Evolutionary conservation across 1,284 basidiomycete genomes (phyloP).

Genomic region (Ganoderma boninense): DNA sequence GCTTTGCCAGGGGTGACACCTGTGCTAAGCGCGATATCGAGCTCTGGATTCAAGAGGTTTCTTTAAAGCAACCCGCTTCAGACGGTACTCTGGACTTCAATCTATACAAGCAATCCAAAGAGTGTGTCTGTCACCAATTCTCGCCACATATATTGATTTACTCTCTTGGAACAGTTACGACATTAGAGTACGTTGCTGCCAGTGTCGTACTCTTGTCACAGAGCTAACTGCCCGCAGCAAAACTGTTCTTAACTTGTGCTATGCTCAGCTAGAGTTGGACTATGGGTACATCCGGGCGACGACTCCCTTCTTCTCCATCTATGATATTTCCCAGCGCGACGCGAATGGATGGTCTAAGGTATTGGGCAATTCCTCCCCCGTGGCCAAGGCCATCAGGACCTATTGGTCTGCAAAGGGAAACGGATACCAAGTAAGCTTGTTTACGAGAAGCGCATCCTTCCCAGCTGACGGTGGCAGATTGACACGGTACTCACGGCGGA

Average conservation of each 20-base stretch:
- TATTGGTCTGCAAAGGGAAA: conserved; percentile 44
- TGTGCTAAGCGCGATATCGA: conserved; percentile 49
- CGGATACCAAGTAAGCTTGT: conserved; percentile 39
- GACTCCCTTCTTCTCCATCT: conserved; percentile 55
- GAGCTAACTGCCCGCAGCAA: conserved; percentile 40
- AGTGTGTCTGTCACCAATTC: conserved; percentile 38
- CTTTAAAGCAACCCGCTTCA: conserved; percentile 43
- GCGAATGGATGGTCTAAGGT: conserved; percentile 43
- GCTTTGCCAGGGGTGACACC: conserved; percentile 56
- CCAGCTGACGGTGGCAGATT: conserved; percentile 39
- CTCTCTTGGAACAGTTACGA: conserved; percentile 43
- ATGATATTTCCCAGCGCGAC: conserved; percentile 47
- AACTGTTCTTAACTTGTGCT: conserved; percentile 55
- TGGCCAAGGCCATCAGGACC: conserved; percentile 46
- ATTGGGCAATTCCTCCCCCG: conserved; percentile 42
- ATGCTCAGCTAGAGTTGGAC: conserved; percentile 60
- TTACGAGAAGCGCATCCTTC: background rate
- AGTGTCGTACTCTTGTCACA: background rate
- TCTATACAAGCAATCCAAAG: conserved; percentile 51
- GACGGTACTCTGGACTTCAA: conserved; percentile 54
- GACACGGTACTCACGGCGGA: conserved; percentile 47
- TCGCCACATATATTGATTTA: background rate
- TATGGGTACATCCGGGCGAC: conserved; percentile 53
- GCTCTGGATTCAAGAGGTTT: conserved; percentile 53
- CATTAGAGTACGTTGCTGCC: conserved; percentile 45